phyloP scores from a whole-genome alignment of 768 basidiomycete species.

The Paxillus rubicundulus region DNA sequence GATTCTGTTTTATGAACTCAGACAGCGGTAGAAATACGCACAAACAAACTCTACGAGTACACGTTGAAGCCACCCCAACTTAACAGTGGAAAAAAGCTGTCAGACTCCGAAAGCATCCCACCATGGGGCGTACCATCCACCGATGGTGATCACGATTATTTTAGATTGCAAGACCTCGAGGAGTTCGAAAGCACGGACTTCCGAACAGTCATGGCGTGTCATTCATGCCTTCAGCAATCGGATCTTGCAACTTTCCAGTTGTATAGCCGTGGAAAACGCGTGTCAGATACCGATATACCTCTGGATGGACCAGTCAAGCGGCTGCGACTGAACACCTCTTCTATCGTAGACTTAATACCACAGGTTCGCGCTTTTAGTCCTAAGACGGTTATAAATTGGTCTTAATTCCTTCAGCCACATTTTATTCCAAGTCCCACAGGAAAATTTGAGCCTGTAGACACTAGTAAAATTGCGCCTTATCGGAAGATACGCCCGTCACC shows the following conservation, averaged over 20 bases:
- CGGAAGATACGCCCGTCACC: slow-evolving; percentile 35
- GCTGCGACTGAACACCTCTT: slow-evolving; percentile 33
- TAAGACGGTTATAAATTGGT: neutral
- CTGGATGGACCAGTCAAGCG: slow-evolving; percentile 27
- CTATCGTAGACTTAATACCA: slow-evolving; percentile 41
- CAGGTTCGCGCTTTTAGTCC: slow-evolving; percentile 38
- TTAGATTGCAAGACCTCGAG: slow-evolving; percentile 38
- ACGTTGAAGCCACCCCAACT: slow-evolving; percentile 15
- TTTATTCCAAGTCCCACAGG: slow-evolving; percentile 18
- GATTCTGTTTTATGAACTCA: slow-evolving; percentile 2
- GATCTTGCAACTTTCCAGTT: neutral
- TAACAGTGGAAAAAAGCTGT: neutral
- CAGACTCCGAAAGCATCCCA: slow-evolving; percentile 10
- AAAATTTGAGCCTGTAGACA: slow-evolving; percentile 15
- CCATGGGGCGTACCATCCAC: slow-evolving; percentile 41
- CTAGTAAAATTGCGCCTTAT: slow-evolving; percentile 30
- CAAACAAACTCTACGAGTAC: slow-evolving; percentile 24
- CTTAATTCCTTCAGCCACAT: slow-evolving; percentile 24
- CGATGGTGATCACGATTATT: slow-evolving; percentile 35
- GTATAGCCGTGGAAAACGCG: slow-evolving; percentile 9
- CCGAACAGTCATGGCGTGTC: slow-evolving; percentile 3
- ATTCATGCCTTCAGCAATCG: neutral
- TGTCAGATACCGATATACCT: neutral
- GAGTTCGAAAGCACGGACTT: slow-evolving; percentile 43
- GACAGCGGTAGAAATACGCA: slow-evolving; percentile 13